Conservation (phyloP, 257 asterid species). For the Rauvolfia tetraphylla region DNA sequence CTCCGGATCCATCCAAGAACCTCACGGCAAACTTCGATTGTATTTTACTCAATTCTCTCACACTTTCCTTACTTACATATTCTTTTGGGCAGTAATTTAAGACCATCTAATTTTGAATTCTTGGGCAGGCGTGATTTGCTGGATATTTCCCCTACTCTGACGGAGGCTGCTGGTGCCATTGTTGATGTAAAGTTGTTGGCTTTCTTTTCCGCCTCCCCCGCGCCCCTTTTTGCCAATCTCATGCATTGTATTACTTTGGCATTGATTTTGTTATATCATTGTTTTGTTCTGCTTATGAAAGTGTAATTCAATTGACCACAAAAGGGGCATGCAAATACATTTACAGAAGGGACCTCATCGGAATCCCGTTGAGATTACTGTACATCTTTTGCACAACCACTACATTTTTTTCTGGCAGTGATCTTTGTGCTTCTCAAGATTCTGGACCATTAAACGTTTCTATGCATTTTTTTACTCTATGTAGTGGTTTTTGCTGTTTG, state of each 20-base stretch:
- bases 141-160: slow-evolving; percentile 88
- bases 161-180: slow-evolving; percentile 98
- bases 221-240: not conserved
- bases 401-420: not conserved
- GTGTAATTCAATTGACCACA: not conserved
- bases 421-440: not conserved
- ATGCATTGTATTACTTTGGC: not conserved
- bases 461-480: not conserved
- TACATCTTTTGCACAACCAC: not conserved
- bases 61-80: not conserved
- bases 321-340: not conserved
- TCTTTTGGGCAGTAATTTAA: not conserved
- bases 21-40: slow-evolving; percentile 77
- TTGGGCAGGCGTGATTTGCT: slow-evolving; percentile 79
- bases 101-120: not conserved
- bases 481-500: not conserved
- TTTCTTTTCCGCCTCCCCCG: not conserved
- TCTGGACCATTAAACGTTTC: not conserved
- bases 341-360: not conserved
- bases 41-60: slow-evolving; percentile 16
- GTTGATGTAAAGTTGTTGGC: slow-evolving; percentile 51
- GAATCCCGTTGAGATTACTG: not conserved
- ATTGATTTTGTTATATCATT: not conserved
- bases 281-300: not conserved
- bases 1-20: slow-evolving; percentile 79